Percentiles rank a stretch among this genome's conserved stretches.
Conservation (phyloP, 106 monocot genomes). For the Gastrodia elata region DNA sequence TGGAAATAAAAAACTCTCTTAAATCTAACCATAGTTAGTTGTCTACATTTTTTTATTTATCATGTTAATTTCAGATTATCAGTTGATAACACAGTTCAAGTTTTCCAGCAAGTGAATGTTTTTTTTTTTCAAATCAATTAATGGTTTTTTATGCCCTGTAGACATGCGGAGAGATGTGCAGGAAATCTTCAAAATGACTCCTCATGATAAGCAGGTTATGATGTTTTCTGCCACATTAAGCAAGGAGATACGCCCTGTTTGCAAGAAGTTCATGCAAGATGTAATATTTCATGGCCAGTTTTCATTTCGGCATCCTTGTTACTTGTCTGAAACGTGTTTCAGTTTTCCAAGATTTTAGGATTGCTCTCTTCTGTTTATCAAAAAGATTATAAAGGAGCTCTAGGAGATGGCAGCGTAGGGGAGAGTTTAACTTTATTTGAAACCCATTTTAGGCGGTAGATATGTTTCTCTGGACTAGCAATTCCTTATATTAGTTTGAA, state of each 20-base stretch:
- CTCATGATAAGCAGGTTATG: conserved; percentile 99
- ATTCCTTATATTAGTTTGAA: not conserved
- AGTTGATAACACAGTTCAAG: too few species aligned
- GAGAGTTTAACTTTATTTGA: not conserved
- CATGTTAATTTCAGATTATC: not conserved
- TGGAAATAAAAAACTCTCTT: too few species aligned
- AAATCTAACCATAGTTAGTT: too few species aligned
- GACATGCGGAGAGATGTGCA: conserved; percentile 99
- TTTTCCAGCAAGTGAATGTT: not conserved
- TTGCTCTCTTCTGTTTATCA: not conserved
- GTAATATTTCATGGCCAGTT: conserved; percentile 39
- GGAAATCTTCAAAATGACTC: conserved; percentile 99
- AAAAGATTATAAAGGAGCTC: not conserved
- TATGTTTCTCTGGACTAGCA: not conserved
- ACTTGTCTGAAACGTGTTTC: not conserved
- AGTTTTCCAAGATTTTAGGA: conserved; percentile 3
- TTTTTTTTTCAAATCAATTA: conserved; percentile 3
- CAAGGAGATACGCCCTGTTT: conserved; percentile 99
- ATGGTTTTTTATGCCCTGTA: conserved; percentile 31
- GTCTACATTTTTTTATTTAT: not conserved
- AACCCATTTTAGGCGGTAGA: not conserved
- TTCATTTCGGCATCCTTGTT: not conserved
- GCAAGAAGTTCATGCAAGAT: conserved; percentile 99
- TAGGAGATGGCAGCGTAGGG: not conserved
- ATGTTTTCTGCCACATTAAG: conserved; percentile 99